phyloP scores from a whole-genome alignment of 2,329 filamentous ascomycete species.

The Cladosporium austrohemisphaericum region DNA sequence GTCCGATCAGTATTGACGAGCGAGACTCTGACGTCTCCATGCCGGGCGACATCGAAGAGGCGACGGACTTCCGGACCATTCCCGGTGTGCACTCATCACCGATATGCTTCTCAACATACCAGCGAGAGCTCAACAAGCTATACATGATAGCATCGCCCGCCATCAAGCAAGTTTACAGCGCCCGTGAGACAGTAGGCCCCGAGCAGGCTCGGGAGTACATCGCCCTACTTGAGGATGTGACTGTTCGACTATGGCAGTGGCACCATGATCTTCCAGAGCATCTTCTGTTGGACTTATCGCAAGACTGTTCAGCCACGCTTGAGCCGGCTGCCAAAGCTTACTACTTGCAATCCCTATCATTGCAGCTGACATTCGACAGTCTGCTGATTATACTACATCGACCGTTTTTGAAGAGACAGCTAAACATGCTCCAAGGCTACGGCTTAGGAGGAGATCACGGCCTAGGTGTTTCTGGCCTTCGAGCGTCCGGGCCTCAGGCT shows the following conservation, averaged over 20 bases:
- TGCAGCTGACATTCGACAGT: conserved; percentile 45
- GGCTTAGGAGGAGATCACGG: conserved; percentile 6
- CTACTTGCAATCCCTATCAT: conserved; percentile 38
- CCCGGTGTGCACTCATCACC: not conserved
- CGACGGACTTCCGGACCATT: conserved; percentile 27
- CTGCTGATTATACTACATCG: conserved; percentile 42
- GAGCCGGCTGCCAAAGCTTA: conserved; percentile 20
- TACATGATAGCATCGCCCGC: conserved; percentile 32
- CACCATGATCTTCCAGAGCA: conserved; percentile 25
- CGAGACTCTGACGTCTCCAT: conserved; percentile 38
- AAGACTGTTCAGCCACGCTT: conserved; percentile 21
- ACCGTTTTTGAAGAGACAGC: conserved; percentile 39
- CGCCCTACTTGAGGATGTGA: conserved; percentile 22
- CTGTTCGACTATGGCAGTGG: conserved; percentile 26
- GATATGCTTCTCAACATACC: conserved; percentile 25
- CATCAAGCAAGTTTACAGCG: conserved; percentile 30
- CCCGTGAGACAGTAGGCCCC: conserved; percentile 15
- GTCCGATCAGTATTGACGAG: conserved; percentile 42
- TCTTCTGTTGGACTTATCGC: conserved; percentile 22
- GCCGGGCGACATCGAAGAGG: conserved; percentile 35
- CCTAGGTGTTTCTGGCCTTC: conserved; percentile 15
- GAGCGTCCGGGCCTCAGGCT: not conserved
- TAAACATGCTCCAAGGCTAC: conserved; percentile 22
- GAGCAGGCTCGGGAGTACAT: conserved; percentile 18
- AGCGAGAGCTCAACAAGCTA: conserved; percentile 29